These are phyloP conservation scores for Cicer judaicum DNA, from an alignment of 306 rosid species.

Conservation along the genomic window DNA sequence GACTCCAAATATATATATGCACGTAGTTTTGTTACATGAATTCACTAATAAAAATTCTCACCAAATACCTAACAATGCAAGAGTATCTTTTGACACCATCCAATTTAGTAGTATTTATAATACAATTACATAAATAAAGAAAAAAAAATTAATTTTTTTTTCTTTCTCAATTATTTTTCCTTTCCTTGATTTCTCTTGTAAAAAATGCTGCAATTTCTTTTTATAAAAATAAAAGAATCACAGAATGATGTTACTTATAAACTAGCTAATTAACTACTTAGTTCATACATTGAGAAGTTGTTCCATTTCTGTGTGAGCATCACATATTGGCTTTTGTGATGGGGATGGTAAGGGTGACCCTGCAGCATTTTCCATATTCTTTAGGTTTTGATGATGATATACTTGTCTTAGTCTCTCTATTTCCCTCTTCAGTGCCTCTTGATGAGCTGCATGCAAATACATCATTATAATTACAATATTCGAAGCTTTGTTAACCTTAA, in stretches of 20 bases:
- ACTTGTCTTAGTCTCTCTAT: slow-evolving; percentile 91
- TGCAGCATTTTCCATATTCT: slow-evolving; percentile 53
- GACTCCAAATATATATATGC: no score
- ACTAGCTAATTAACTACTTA: slow-evolving; percentile 29
- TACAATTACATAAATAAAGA: slow-evolving; percentile 17
- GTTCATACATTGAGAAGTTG: slow-evolving; percentile 60
- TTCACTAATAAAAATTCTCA: slow-evolving; percentile 37
- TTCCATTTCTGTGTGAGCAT: slow-evolving; percentile 55
- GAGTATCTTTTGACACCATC: slow-evolving; percentile 26
- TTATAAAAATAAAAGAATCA: slow-evolving; percentile 48
- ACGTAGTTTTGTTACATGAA: not conserved
- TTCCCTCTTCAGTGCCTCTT: slow-evolving; percentile 95
- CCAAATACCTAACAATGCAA: slow-evolving; percentile 2
- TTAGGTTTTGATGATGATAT: slow-evolving; percentile 75
- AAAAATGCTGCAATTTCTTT: slow-evolving; percentile 44
- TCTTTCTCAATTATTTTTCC: no score
- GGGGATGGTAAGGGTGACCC: slow-evolving; percentile 48
- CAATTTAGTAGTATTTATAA: not conserved
- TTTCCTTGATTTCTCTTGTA: not conserved
- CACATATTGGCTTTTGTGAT: slow-evolving; percentile 45
- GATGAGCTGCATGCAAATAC: slow-evolving; percentile 81
- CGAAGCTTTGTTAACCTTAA: slow-evolving; percentile 29
- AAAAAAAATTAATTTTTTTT: not conserved
- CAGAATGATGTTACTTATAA: slow-evolving; percentile 19
- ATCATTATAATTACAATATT: not conserved